A percentile compares a stretch with the other conserved stretches of the same genome.
Evolutionary conservation across 2,329 filamentous ascomycete genomes (phyloP).

Genomic region (Colletotrichum shisoi): DNA sequence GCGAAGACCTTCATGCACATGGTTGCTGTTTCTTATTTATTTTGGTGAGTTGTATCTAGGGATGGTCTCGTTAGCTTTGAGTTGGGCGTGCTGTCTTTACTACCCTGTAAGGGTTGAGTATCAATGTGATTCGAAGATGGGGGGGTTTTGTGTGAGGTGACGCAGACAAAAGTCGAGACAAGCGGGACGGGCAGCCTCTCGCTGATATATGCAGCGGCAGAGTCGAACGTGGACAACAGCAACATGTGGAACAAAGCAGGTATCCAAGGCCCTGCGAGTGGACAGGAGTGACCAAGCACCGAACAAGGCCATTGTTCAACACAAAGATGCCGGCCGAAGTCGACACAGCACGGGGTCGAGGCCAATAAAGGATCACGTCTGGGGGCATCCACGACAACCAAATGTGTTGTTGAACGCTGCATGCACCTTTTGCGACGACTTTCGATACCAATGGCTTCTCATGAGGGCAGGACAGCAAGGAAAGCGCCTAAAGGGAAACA

Average conservation of each 20-base stretch:
- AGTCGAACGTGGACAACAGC: not conserved
- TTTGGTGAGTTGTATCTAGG: not conserved
- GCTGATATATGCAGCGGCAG: not conserved
- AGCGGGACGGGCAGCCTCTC: not conserved
- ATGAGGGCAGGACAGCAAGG: not conserved
- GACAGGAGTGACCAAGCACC: not conserved
- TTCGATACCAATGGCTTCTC: not conserved
- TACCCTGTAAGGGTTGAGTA: too few relatives aligned
- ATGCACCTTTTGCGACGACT: too few relatives aligned
- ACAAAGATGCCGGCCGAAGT: not conserved
- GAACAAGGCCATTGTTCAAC: not conserved
- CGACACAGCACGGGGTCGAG: not conserved
- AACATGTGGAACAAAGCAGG: not conserved
- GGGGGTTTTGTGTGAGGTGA: not conserved
- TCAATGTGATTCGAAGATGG: not conserved
- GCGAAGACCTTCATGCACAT: conserved; percentile 34
- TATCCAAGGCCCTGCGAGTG: not conserved
- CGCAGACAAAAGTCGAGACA: not conserved
- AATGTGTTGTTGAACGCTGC: too few relatives aligned
- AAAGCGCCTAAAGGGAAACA: not conserved
- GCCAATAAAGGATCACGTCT: not conserved
- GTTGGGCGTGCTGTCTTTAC: not conserved
- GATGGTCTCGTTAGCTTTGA: not conserved
- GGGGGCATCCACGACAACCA: too few relatives aligned
- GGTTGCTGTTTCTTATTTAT: not conserved